Evolutionary conservation across 208 protist genomes (phyloP).

Genomic region (Trichomonas vaginalis): DNA sequence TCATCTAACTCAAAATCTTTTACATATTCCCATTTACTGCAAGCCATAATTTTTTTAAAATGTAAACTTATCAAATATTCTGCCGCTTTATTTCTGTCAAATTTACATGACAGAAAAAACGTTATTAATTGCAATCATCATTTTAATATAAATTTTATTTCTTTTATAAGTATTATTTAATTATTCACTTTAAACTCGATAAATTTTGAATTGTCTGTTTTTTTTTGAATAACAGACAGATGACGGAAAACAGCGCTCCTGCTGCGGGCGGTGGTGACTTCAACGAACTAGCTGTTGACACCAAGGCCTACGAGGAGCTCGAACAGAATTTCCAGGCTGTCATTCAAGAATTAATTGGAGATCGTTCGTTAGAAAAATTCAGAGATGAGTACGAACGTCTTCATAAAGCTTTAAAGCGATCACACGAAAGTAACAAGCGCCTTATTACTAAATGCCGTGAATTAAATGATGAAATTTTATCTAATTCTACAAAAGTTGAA

Average conservation of each 20-base stretch:
- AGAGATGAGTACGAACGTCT: conserved; percentile 85
- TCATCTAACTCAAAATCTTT: background rate
- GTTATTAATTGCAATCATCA: too few relatives aligned
- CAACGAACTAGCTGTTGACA: conserved; percentile 23
- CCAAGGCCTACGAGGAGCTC: conserved; percentile 60
- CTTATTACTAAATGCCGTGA: conserved; percentile 72
- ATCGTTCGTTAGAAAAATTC: conserved; percentile 73
- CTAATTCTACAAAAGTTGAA: conserved; percentile 78
- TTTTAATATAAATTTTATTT: too few relatives aligned
- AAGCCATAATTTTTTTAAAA: too few relatives aligned
- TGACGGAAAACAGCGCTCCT: background rate
- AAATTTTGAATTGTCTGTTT: too few relatives aligned
- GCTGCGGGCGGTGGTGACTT: background rate
- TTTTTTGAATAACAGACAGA: too few relatives aligned
- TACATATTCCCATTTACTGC: background rate
- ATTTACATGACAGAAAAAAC: too few relatives aligned
- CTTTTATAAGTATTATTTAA: too few relatives aligned
- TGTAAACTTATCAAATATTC: too few relatives aligned
- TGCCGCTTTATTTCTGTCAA: too few relatives aligned
- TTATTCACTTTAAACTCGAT: too few relatives aligned
- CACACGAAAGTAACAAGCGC: conserved; percentile 81
- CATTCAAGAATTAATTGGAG: conserved; percentile 60
- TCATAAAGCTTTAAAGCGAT: conserved; percentile 76
- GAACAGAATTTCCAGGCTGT: conserved; percentile 73
- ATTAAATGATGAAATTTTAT: conserved; percentile 72